phyloP scores from a whole-genome alignment of 345 rosid species.

The Limnanthes douglasii region DNA sequence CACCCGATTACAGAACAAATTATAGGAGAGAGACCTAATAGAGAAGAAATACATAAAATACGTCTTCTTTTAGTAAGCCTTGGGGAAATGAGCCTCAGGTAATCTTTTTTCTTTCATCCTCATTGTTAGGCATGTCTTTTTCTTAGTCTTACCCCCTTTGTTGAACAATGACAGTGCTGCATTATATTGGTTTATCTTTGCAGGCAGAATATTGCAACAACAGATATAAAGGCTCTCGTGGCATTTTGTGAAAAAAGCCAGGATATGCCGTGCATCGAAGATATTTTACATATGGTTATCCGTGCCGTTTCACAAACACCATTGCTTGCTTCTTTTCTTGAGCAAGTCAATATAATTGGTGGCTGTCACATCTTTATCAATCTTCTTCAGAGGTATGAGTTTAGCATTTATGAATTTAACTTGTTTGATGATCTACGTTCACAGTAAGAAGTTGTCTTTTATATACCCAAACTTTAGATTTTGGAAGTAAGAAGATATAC shows the following conservation, averaged over 20 bases:
- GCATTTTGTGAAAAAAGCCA: slow-evolving; percentile 83
- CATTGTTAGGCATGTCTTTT: slow-evolving; percentile 6
- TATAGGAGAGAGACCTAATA: slow-evolving; percentile 64
- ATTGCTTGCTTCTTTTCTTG: slow-evolving; percentile 64
- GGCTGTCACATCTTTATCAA: slow-evolving; percentile 80
- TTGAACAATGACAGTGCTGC: slow-evolving; percentile 1
- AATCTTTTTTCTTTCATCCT: slow-evolving; percentile 26
- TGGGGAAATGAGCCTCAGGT: slow-evolving; percentile 98
- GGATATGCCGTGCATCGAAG: slow-evolving; percentile 88
- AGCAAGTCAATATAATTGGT: slow-evolving; percentile 72
- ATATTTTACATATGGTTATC: slow-evolving; percentile 80
- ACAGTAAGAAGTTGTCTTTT: too few species aligned
- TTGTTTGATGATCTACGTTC: too few species aligned
- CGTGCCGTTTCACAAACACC: slow-evolving; percentile 71
- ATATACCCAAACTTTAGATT: neutral
- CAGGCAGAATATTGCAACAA: slow-evolving; percentile 62
- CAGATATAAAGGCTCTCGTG: slow-evolving; percentile 58
- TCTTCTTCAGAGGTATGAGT: slow-evolving; percentile 69
- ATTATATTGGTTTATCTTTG: slow-evolving; percentile 9
- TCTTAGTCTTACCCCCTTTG: slow-evolving; percentile 3
- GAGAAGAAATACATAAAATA: slow-evolving; percentile 77
- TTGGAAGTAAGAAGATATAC: neutral
- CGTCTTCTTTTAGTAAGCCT: slow-evolving; percentile 91
- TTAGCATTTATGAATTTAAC: neutral
- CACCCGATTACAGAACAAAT: slow-evolving; percentile 43